Conservation (phyloP, 2,329 filamentous ascomycete genomes). For the Fusarium drepaniforme region DNA sequence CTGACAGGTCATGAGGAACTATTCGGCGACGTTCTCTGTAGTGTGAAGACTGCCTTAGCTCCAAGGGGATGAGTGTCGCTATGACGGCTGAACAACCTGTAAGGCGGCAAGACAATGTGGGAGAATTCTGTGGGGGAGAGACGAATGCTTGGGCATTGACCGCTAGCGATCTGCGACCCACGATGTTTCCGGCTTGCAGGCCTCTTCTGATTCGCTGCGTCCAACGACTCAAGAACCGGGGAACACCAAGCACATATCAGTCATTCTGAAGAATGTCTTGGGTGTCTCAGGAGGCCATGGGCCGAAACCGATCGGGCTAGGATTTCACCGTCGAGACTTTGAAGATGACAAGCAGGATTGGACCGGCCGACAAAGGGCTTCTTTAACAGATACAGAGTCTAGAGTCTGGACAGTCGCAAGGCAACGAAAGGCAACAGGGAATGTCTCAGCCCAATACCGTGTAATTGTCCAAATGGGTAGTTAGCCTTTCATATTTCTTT, state of each 20-base stretch:
- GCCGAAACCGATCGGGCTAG: background rate
- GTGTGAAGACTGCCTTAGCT: background rate
- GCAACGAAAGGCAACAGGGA: background rate
- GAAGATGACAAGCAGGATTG: background rate
- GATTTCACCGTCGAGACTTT: background rate
- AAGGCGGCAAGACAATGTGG: background rate
- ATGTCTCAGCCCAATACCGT: background rate
- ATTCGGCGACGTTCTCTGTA: conserved; percentile 1
- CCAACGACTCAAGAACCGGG: background rate
- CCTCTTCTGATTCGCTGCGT: background rate
- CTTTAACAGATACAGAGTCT: background rate
- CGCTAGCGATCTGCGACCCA: conserved; percentile 6
- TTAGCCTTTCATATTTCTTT: background rate
- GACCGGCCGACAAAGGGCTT: background rate
- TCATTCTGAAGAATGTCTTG: background rate
- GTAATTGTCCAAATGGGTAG: background rate
- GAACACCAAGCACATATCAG: background rate
- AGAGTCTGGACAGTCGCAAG: background rate
- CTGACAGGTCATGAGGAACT: conserved; percentile 6
- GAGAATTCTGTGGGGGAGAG: background rate
- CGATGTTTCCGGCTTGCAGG: background rate
- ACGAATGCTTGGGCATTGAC: background rate
- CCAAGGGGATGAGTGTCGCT: background rate
- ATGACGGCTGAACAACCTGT: background rate
- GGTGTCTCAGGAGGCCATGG: background rate